phyloP scores from a whole-genome alignment of 2,329 filamentous ascomycete genomes.

The Chlorencoelia australis region DNA sequence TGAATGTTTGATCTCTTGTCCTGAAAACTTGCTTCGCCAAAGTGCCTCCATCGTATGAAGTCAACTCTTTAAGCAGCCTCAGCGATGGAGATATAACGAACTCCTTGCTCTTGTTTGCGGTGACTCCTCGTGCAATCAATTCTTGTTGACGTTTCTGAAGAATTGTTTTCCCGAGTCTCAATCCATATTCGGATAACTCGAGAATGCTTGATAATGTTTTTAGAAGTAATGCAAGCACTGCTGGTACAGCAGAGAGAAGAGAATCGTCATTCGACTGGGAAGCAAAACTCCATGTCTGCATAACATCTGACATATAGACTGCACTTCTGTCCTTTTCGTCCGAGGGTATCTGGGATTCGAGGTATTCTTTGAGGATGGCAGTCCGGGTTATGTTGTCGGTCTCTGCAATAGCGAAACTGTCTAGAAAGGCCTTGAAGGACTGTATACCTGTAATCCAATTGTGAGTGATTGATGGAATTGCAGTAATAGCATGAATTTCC shows the following conservation, averaged over 20 bases:
- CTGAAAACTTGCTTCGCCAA: slow-evolving; percentile 70
- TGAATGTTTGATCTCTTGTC: slow-evolving; percentile 67
- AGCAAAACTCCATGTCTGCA: slow-evolving; percentile 82
- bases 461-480: background rate
- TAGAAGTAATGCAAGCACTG: slow-evolving; percentile 72
- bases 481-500: slow-evolving; percentile 10
- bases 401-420: slow-evolving; percentile 47
- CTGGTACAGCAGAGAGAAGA: slow-evolving; percentile 69
- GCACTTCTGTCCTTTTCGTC: slow-evolving; percentile 44
- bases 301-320: slow-evolving; percentile 65
- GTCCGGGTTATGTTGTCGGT: slow-evolving; percentile 37
- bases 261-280: slow-evolving; percentile 70
- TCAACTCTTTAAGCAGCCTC: slow-evolving; percentile 75
- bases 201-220: slow-evolving; percentile 65
- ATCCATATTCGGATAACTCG: slow-evolving; percentile 64
- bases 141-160: slow-evolving; percentile 74
- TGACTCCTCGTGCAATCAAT: slow-evolving; percentile 67
- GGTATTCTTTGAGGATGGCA: slow-evolving; percentile 59
- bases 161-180: slow-evolving; percentile 71
- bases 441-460: slow-evolving; percentile 43
- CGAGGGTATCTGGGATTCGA: slow-evolving; percentile 44
- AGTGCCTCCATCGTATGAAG: slow-evolving; percentile 74
- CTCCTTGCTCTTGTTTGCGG: slow-evolving; percentile 72
- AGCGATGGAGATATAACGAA: slow-evolving; percentile 83
- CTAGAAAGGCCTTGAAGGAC: slow-evolving; percentile 62